Evolutionary conservation across 352 stramenopile genomes (phyloP).

Genomic region (Globisporangium echinulatum): DNA sequence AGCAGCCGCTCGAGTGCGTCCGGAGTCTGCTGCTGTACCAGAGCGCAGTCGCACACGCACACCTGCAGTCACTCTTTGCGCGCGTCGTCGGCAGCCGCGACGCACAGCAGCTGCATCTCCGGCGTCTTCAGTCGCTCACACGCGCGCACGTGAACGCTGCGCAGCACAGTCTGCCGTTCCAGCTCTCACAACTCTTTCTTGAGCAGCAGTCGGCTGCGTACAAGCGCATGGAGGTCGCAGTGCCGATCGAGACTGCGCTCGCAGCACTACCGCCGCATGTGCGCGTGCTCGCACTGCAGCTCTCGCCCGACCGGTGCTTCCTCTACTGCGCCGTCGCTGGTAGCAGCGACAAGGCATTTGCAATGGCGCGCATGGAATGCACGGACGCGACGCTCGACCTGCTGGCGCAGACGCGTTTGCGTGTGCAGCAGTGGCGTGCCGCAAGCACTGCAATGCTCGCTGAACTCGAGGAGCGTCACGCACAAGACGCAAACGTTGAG

Average conservation of each 20-base stretch:
- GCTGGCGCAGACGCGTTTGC: conserved; percentile 21
- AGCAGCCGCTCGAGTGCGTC: conserved; percentile 33
- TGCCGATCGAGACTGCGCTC: conserved; percentile 35
- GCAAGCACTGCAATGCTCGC: conserved; percentile 31
- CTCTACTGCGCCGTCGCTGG: conserved; percentile 43
- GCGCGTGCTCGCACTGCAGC: conserved; percentile 48
- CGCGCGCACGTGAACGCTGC: conserved; percentile 30
- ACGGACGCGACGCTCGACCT: conserved; percentile 22
- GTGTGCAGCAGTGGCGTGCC: conserved; percentile 32
- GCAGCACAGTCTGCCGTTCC: conserved; percentile 47
- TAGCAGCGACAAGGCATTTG: conserved; percentile 30
- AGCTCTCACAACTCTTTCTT: conserved; percentile 63
- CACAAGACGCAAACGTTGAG: conserved; percentile 34
- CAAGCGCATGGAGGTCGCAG: conserved; percentile 46
- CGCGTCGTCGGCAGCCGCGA: conserved; percentile 32
- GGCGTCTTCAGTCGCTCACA: conserved; percentile 29
- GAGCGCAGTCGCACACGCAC: conserved; percentile 30
- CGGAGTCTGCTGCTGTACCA: conserved; percentile 64
- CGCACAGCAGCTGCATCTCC: conserved; percentile 41
- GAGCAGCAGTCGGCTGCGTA: conserved; percentile 58
- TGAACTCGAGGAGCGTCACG: conserved; percentile 28
- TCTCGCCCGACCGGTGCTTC: conserved; percentile 64
- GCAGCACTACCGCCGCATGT: conserved; percentile 27
- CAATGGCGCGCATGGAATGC: conserved; percentile 58
- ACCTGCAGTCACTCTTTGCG: conserved; percentile 28